These are phyloP conservation scores for Diaporthe destruens DNA, from an alignment of 2,329 filamentous ascomycete species.

Conservation along the genomic window DNA sequence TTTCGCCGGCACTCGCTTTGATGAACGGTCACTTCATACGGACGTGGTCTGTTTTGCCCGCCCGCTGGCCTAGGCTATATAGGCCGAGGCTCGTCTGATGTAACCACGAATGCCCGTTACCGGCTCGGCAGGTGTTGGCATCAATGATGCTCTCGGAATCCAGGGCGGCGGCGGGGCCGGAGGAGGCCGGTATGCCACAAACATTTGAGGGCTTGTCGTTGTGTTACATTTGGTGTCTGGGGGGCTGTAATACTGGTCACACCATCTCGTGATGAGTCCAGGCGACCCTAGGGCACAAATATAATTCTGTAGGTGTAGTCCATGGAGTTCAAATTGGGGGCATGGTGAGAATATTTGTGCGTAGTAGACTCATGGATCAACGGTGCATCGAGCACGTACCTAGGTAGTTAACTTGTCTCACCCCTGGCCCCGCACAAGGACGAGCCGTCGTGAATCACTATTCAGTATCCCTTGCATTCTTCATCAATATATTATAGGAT, in stretches of 20 bases:
- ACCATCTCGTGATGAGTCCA: not conserved
- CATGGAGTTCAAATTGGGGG: not conserved
- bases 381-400: not conserved
- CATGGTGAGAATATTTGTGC: too few relatives aligned
- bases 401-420: not conserved
- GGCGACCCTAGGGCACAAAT: too few relatives aligned
- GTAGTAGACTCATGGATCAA: not conserved
- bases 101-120: not conserved
- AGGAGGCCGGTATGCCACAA: not conserved
- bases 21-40: not conserved
- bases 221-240: not conserved
- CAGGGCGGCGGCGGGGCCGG: not conserved
- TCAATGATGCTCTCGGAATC: not conserved
- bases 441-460: not conserved
- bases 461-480: not conserved
- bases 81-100: slow-evolving; percentile 8
- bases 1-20: not conserved
- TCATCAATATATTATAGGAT: not conserved
- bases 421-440: not conserved
- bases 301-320: not conserved
- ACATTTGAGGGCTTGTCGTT: not conserved
- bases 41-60: not conserved
- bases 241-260: not conserved
- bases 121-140: not conserved
- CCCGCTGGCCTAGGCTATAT: not conserved